Evolutionary conservation across 2,329 filamentous ascomycete genomes (phyloP).

Genomic region (Dichotomopilus funicola): DNA sequence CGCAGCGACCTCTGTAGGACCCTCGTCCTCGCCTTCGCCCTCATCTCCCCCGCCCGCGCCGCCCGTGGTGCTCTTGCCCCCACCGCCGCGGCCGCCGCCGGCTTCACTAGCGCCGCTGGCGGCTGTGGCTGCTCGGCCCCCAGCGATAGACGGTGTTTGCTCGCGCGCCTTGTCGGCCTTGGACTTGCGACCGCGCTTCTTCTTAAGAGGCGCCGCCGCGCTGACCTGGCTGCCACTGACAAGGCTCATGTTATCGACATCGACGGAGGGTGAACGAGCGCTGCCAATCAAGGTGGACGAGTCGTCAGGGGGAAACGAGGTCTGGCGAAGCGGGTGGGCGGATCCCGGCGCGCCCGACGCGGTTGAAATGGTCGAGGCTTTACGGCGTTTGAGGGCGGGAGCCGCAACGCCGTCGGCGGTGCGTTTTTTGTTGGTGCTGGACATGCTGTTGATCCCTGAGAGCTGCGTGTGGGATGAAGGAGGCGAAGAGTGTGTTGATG

Average conservation of each 20-base stretch:
- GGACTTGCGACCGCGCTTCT: slow-evolving; percentile 57
- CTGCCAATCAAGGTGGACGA: slow-evolving; percentile 45
- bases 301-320: slow-evolving; percentile 68
- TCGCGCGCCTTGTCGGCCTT: slow-evolving; percentile 49
- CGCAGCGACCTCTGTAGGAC: slow-evolving; percentile 28
- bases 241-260: slow-evolving; percentile 54
- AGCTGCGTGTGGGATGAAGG: slow-evolving; percentile 46
- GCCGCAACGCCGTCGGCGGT: slow-evolving; percentile 47
- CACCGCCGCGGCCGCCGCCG: slow-evolving; percentile 25
- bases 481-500: slow-evolving; percentile 46
- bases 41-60: slow-evolving; percentile 50
- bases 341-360: slow-evolving; percentile 39
- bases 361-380: slow-evolving; percentile 57
- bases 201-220: slow-evolving; percentile 40
- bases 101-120: slow-evolving; percentile 36
- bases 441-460: slow-evolving; percentile 31
- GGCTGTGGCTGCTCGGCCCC: slow-evolving; percentile 36
- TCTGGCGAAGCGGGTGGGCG: slow-evolving; percentile 68
- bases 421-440: slow-evolving; percentile 51
- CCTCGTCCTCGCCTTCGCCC: slow-evolving; percentile 34
- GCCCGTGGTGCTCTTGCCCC: slow-evolving; percentile 35
- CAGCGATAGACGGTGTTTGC: slow-evolving; percentile 38
- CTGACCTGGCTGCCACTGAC: slow-evolving; percentile 56
- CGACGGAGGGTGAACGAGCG: slow-evolving; percentile 59
- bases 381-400: slow-evolving; percentile 58